Conservation (phyloP, 495 filamentous ascomycete species). For the Hyaloscypha variabilis region DNA sequence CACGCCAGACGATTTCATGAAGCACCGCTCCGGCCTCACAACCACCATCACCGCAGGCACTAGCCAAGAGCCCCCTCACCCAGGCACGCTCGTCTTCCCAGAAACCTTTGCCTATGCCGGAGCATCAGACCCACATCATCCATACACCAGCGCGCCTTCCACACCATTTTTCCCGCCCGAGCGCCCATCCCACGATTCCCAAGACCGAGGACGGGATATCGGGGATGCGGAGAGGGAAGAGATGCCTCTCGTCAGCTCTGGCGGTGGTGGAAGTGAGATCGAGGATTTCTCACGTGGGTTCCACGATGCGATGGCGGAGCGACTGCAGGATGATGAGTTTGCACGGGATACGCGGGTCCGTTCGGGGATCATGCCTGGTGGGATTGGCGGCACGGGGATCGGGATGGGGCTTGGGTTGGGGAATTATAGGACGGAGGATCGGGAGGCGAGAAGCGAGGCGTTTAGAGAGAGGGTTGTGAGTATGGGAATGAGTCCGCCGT, state of each 20-base stretch:
- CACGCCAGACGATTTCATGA: background rate
- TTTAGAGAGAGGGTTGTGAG: background rate
- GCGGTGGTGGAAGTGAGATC: conserved; percentile 4
- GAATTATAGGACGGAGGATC: background rate
- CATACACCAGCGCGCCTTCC: background rate
- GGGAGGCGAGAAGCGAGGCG: conserved; percentile 8
- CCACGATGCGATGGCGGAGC: conserved; percentile 10
- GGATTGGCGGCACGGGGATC: conserved; percentile 10
- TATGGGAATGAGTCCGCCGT: background rate
- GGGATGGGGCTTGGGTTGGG: conserved; percentile 5
- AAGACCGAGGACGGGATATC: background rate
- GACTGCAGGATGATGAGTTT: background rate
- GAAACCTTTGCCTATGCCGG: background rate
- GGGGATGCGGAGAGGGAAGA: background rate
- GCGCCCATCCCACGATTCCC: background rate
- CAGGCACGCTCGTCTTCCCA: background rate
- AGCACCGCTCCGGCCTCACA: background rate
- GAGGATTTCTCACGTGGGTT: conserved; percentile 23
- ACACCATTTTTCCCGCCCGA: background rate
- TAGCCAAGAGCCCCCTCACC: background rate
- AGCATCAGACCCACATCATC: background rate
- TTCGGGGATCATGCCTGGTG: conserved; percentile 14
- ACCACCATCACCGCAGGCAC: background rate
- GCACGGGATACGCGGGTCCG: conserved; percentile 5
- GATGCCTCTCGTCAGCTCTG: background rate